These are phyloP conservation scores for Chaetothyriales sp. DNA, from an alignment of 2,329 filamentous ascomycete genomes.

Conservation along the genomic window DNA sequence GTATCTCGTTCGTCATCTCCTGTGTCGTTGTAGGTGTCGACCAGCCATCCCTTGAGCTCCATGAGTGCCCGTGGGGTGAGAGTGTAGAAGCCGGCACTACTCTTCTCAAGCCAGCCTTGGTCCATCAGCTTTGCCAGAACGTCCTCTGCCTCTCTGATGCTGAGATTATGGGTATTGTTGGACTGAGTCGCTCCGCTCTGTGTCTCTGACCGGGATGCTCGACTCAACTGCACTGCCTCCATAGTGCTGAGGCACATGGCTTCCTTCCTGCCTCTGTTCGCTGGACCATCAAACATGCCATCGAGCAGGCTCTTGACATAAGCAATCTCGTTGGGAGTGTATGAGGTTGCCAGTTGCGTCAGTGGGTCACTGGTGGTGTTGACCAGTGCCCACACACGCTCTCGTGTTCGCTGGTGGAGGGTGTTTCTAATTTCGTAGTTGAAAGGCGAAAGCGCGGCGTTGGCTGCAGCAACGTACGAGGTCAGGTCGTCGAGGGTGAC, in stretches of 20 bases:
- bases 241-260: constrained; percentile 67
- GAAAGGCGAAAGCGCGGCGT: constrained; percentile 58
- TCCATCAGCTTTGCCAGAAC: constrained; percentile 55
- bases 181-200: constrained; percentile 22
- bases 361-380: constrained; percentile 75
- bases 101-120: constrained; percentile 76
- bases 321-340: constrained; percentile 67
- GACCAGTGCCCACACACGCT: constrained; percentile 66
- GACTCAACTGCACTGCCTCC: constrained; percentile 57
- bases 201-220: constrained; percentile 24
- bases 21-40: constrained; percentile 77
- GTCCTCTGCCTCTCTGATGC: constrained; percentile 60
- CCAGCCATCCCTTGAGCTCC: constrained; percentile 69
- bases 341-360: constrained; percentile 74
- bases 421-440: constrained; percentile 76
- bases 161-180: constrained; percentile 37
- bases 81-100: constrained; percentile 54
- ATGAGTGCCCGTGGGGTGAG: constrained; percentile 64
- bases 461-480: constrained; percentile 54
- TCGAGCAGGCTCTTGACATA: constrained; percentile 81
- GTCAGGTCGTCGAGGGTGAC: constrained; percentile 54
- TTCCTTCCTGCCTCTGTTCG: constrained; percentile 68
- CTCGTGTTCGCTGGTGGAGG: constrained; percentile 50
- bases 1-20: constrained; percentile 36
- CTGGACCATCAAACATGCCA: constrained; percentile 67